Evolutionary conservation across 1,284 basidiomycete genomes (phyloP), one percentile per base, ranked within the genome.

Genomic region (Heliocybe sulcata): DNA sequence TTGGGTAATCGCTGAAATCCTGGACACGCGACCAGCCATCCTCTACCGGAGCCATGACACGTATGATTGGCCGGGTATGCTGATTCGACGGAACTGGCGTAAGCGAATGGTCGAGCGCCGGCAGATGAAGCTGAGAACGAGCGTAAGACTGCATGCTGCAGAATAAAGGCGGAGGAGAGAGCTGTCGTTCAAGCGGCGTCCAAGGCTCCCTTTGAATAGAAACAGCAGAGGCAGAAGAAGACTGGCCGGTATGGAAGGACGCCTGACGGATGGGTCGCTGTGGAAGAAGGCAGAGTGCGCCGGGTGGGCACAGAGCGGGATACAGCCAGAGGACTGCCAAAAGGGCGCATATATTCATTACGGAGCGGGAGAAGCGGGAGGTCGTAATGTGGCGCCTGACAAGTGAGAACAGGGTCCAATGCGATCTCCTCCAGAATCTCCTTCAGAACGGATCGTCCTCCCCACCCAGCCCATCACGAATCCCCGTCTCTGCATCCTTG

Each of bases 1-100:
- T 63, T 23, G 63, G 63, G 45, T 55, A 47, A 14, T 63, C 64
- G 51, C 63, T 6, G 16, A 6, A 52, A 38, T 59, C 52, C 38
- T 61, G 61, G 51, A 55, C 56, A 27, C 58, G 57, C 52, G 48
- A 53, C 42, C 48, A 31, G 54, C 58, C 60, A 19, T 64, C 55
- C 57, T 65, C 60, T 29, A 65, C 53, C 53, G 67, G 68, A 0
- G 67, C 61, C 4, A 63, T 47, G 47, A 60, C 64, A 11, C 65
- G 64, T 26, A 58, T 51, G 50, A 51, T 31, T 51, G 50, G 33
- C 19, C 23, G 20, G 50, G 27, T n/a, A 47, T 9, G 38, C 38
- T 42, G 38, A 42, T 42, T 42, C 8, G 38, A n/a, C 38, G 38
- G 6, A 31, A 12, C 38, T 42, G 38, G 38, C 16, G 38, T 20